A percentile compares a stretch with the other conserved stretches of the same genome.
Conservation (phyloP, 768 basidiomycete genomes). For the Rickenella mellea region DNA sequence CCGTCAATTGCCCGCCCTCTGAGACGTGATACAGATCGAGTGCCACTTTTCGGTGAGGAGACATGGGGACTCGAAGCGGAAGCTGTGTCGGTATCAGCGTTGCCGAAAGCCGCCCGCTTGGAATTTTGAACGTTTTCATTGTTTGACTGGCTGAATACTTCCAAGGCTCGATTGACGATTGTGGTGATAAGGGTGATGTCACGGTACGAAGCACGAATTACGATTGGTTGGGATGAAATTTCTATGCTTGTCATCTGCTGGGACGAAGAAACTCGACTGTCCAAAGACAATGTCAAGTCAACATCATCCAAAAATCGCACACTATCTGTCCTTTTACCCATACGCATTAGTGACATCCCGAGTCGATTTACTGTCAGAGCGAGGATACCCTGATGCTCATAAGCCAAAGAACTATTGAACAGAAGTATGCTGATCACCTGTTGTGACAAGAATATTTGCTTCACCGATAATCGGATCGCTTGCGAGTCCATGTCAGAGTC, state of each 20-base stretch:
- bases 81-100: too few relatives aligned
- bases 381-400: slow-evolving; percentile 50
- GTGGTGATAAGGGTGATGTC: slow-evolving; percentile 85
- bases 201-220: slow-evolving; percentile 91
- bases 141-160: slow-evolving; percentile 51
- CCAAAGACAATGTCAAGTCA: slow-evolving; percentile 79
- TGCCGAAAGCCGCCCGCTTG: too few relatives aligned
- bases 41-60: too few relatives aligned
- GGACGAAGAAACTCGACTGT: slow-evolving; percentile 62
- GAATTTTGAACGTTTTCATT: too few relatives aligned
- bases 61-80: too few relatives aligned
- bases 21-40: too few relatives aligned
- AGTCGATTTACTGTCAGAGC: slow-evolving; percentile 72
- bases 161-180: slow-evolving; percentile 80
- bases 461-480: slow-evolving; percentile 78
- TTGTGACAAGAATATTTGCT: slow-evolving; percentile 80
- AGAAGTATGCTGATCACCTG: slow-evolving; percentile 43
- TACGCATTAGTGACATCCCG: slow-evolving; percentile 89
- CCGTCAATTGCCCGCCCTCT: slow-evolving; percentile 19
- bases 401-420: neutral
- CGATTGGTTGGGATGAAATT: slow-evolving; percentile 67
- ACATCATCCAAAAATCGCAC: slow-evolving; percentile 92
- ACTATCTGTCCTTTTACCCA: slow-evolving; percentile 75
- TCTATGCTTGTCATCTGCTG: slow-evolving; percentile 80
- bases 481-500: slow-evolving; percentile 72